These are phyloP conservation scores for Choanephora cucurbitarum DNA, from an alignment of 371 early-diverging fungal species.

Conservation along the genomic window DNA sequence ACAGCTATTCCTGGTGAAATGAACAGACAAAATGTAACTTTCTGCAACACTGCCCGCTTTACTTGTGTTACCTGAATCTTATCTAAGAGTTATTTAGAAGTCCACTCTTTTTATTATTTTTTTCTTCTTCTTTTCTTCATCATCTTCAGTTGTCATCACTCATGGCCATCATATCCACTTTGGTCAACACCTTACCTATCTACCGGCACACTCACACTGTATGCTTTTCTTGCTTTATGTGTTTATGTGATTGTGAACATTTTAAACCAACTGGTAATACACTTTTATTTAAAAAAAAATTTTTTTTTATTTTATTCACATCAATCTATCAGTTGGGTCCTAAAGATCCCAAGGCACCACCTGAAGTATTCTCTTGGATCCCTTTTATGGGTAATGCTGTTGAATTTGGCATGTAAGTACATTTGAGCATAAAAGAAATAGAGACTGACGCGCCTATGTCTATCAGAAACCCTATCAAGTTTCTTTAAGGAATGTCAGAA, in stretches of 20 bases:
- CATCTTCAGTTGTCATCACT: conserved; percentile 3
- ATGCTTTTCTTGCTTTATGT: conserved; percentile 32
- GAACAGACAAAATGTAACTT: not conserved
- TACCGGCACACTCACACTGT: conserved; percentile 22
- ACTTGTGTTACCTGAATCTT: conserved; percentile 11
- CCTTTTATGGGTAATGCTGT: conserved; percentile 93
- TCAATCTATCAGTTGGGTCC: conserved; percentile 48
- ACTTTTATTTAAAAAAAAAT: conserved; percentile 1
- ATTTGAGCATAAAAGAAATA: too few relatives aligned
- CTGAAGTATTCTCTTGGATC: conserved; percentile 82
- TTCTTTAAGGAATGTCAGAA: conserved; percentile 69
- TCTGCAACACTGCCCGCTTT: conserved; percentile 22
- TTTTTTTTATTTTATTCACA: not conserved
- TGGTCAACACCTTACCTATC: conserved; percentile 20
- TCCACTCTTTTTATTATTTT: not conserved
- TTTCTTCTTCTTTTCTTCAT: conserved; percentile 1
- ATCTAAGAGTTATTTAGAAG: not conserved
- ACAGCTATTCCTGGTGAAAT: too few relatives aligned
- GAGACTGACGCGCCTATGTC: too few relatives aligned
- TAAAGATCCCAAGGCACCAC: conserved; percentile 73
- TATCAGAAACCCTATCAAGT: conserved; percentile 84
- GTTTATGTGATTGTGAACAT: conserved; percentile 42
- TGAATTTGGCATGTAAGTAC: conserved; percentile 75
- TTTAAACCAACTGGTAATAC: conserved; percentile 51
- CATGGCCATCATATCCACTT: conserved; percentile 32